Evolutionary conservation across 2,329 filamentous ascomycete genomes (phyloP), one percentile per base, ranked within the genome.

Genomic region (Rhynchosporium graminicola): DNA sequence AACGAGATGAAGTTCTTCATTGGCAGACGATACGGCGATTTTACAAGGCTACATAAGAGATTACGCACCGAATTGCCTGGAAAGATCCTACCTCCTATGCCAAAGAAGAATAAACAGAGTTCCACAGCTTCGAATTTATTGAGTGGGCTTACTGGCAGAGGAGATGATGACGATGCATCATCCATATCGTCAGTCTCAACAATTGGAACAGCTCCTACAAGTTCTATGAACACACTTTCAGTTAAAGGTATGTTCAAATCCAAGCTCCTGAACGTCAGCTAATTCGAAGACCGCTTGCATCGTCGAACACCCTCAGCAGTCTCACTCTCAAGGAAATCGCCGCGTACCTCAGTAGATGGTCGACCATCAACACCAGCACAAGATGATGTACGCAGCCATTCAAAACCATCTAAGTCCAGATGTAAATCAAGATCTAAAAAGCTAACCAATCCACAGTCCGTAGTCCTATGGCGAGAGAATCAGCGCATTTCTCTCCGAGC

Each of bases 401-500:
- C 31, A 45, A 51, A 55, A 42, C 29, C 29, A 33, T 52, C 26
- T 43, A 61, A 48, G 20, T 20, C 20, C 20, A 20, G 20, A 20
- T 20, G 20, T 20, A 20, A 20, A 45, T 26, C 38, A 13, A 63
- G 13, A 55, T 40, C 15, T 36, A 60, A 57, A 43, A 59, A 55
- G 45, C 56, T 59, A 50, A 63, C 46, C 57, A 38, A 36, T 72
- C 61, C 65, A 47, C 62, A 87, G 74, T 79, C 81, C 28, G 76
- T 90, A 3, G 78, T 85, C 0, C 79, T 98, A 15, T 93, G 90
- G 78, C 85, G 95, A 46, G 95, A 99, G 78, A 89, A 87, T 68
- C 95, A 98, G 76, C 86, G 95, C 68, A 90, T 98, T 20, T 98
- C 94, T 1, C 80, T 99, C 4, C 85, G 95, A 59, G 93, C 95